Evolutionary conservation across 73 alveolate genomes (phyloP).

Genomic region (Paramecium sexaurelia): DNA sequence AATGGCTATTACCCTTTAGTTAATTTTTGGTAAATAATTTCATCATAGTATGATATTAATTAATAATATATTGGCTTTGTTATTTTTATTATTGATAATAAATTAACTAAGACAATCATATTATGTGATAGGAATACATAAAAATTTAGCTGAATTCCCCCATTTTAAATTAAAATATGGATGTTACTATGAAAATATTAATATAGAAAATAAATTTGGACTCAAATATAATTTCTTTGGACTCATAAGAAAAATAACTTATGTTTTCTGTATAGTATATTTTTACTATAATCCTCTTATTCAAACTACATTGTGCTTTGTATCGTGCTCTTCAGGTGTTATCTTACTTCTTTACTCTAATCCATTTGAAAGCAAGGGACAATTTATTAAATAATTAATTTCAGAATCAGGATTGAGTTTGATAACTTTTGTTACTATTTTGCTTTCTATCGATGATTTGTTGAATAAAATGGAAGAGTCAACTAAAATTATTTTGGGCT

Average conservation of each 20-base stretch:
- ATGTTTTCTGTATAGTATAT: neutral
- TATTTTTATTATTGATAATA: neutral
- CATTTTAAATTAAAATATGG: neutral
- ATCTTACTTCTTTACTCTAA: neutral
- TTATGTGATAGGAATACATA: neutral
- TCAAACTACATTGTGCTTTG: neutral
- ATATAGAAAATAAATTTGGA: neutral
- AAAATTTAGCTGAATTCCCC: neutral
- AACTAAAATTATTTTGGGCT: neutral
- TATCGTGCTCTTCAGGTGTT: neutral
- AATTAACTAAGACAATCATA: neutral
- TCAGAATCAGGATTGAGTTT: neutral
- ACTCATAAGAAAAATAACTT: neutral
- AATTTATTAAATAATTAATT: neutral
- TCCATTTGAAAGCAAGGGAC: conserved; percentile 18
- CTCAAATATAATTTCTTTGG: neutral
- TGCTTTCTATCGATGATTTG: neutral
- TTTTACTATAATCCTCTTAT: neutral
- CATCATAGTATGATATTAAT: neutral
- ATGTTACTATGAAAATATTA: neutral
- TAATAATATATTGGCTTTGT: neutral
- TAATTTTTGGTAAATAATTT: neutral
- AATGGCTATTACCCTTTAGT: neutral
- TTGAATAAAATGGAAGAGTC: neutral
- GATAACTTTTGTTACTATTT: neutral